Evolutionary conservation across 345 rosid genomes (phyloP).

Genomic region (Rubroshorea leprosula): DNA sequence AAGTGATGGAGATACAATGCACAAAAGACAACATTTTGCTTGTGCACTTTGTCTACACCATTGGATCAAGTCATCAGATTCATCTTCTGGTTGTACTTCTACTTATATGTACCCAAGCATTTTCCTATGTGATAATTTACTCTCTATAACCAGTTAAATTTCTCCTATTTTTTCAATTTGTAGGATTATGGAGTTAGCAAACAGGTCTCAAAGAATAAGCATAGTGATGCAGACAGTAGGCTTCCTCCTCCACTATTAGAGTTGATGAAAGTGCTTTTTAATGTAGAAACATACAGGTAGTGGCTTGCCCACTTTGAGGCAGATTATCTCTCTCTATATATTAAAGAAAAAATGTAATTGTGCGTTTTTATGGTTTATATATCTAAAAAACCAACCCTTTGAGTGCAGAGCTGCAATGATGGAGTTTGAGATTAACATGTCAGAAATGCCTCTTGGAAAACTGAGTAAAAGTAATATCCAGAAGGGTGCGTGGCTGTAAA

Average conservation of each 20-base stretch:
- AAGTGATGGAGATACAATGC: too few relatives aligned
- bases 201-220: conserved; percentile 39
- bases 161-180: conserved; percentile 8
- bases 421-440: conserved; percentile 96
- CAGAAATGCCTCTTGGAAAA: conserved; percentile 99
- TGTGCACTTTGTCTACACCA: too few relatives aligned
- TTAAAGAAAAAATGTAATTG: not conserved
- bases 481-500: conserved; percentile 44
- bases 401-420: conserved; percentile 85
- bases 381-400: conserved; percentile 19
- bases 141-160: not conserved
- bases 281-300: conserved; percentile 87
- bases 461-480: conserved; percentile 85
- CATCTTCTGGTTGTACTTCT: not conserved
- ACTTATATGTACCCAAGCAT: too few relatives aligned
- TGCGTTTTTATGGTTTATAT: not conserved
- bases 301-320: conserved; percentile 7
- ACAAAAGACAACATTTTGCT: too few relatives aligned
- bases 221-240: conserved; percentile 38
- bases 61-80: not conserved
- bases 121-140: too few relatives aligned
- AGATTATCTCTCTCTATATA: not conserved
- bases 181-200: conserved; percentile 92
- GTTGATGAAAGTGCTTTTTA: conserved; percentile 85
- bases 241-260: conserved; percentile 69